Conservation (phyloP, 2,329 filamentous ascomycete species). For the Sphaerulina populicola region DNA sequence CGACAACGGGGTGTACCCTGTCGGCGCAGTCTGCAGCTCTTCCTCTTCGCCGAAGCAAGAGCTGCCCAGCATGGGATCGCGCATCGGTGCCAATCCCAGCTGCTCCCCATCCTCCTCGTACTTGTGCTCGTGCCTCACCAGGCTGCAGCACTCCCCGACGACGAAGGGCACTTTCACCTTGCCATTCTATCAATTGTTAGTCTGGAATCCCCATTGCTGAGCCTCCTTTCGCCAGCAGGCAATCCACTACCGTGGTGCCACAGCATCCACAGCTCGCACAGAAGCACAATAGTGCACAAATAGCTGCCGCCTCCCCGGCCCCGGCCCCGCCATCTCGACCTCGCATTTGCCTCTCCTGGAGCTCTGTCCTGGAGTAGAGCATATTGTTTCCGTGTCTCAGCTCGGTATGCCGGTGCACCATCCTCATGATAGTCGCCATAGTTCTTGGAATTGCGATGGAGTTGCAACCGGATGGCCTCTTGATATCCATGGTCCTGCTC, state of each 20-base stretch:
- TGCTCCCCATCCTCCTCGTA: not conserved
- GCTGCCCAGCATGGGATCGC: not conserved
- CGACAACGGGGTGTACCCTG: not conserved
- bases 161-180: not conserved
- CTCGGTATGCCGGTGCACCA: too few species aligned
- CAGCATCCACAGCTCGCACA: not conserved
- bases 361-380: too few species aligned
- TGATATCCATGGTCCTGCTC: too few species aligned
- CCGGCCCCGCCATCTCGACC: too few species aligned
- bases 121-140: not conserved
- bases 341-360: not conserved
- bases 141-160: not conserved
- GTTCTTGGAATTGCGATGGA: too few species aligned
- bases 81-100: not conserved
- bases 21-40: not conserved
- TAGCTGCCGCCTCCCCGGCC: too few species aligned
- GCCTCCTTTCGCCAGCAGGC: not conserved
- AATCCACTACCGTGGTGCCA: not conserved
- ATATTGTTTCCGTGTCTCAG: too few species aligned
- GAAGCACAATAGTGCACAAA: not conserved
- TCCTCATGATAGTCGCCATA: too few species aligned
- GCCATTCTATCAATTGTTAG: not conserved
- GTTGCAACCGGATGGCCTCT: too few species aligned
- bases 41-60: not conserved
- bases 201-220: not conserved